Evolutionary conservation across 768 basidiomycete species (phyloP), one percentile per base, ranked within the genome.

Genomic region (Lactifluus echinatus): DNA sequence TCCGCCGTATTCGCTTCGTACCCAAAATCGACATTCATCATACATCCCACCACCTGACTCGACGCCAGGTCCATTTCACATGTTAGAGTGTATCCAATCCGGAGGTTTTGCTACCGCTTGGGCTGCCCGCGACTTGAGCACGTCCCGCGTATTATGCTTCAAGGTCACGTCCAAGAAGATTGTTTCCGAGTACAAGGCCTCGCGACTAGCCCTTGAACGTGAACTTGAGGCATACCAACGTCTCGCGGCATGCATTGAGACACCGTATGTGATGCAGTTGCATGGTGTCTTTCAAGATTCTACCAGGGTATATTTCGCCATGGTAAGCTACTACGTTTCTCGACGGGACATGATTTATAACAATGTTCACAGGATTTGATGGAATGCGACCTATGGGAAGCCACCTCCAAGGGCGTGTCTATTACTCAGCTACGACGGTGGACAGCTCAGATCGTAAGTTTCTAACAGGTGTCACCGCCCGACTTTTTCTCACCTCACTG

Each of bases 221-320:
- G 62, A 63, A 45, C 55, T 63, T 15, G 60, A 53, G 37, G 62
- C 62, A 45, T 63, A 63, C 43, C 59, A 63, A 34, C 62, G 62
- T 23, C 43, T 63, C 34, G 60, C 62, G 8, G 56, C 47, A 11
- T 57, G 60, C 51, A 56, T 53, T 17, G 59, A 61, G 60, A 57
- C 51, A 23, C 56, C 59, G 21, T 61, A 55, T 31, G 55, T 63
- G 6, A 63, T 63, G 62, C 55, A 61, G 48, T 37, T 63, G 43
- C 62, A 63, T 24, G 62, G 46, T 10, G 60, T 61, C 26, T 63
- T 63, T 33, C 62, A 63, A 56, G 54, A 56, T 12, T 14, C 56
- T 12, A 50, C 24, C 21, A 50, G 37, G 34, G 53, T 61, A 8
- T 63, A 45, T 34, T 61, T 63, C 15, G 59, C 59, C 8, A 63